Evolutionary conservation across 2,329 filamentous ascomycete species (phyloP), one percentile per base, ranked within the genome.

Genomic region (Boeremia lycopersici): DNA sequence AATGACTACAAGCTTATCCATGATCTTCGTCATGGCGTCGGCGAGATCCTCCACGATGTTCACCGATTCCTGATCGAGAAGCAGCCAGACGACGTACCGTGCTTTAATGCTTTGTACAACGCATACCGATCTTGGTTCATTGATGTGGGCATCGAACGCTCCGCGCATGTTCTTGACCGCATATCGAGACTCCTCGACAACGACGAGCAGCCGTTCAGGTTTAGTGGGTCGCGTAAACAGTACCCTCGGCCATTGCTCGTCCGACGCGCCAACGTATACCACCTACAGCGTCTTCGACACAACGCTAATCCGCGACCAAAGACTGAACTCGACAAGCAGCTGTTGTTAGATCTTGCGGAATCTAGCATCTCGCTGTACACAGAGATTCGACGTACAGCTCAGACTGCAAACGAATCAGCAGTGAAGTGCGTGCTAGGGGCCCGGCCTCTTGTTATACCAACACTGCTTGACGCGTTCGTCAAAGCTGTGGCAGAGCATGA

Each of bases 121-220:
- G 91, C 93, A 1, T 99, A 97, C 73, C 84, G 91, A 38, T 95
- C 91, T 8, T 99, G 93, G 92, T 98, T 99, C 67, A 92, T 96
- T 1, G 95, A 99, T 68, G 93, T 99, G 35, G 95, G 96, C 15
- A 96, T 97, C 56, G 95, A 99, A 76, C 85, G 93, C 56, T 97
- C 93, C 15, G 93, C 95, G 0, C 95, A 97, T 72, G 90, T 96
- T 2, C 81, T 98, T 9, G 95, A 99, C 72, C 84, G 95, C 17
- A 88, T 98, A 12, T 86, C 89, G 4, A 86, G 92, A 48, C 83
- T 99, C 1, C 89, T 97, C 71, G 87, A 88, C 65, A 88, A 91
- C 6, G 95, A 99, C 67, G 89, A 93, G 56, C 86, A 91, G 23
- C 90, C 93, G 0, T 99, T 97, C 81, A 97, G 96, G 76, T 90